A percentile compares a stretch with the other conserved stretches of the same genome.
Conservation (phyloP, 2,329 filamentous ascomycete genomes). For the Chaetomiaceae sp. region DNA sequence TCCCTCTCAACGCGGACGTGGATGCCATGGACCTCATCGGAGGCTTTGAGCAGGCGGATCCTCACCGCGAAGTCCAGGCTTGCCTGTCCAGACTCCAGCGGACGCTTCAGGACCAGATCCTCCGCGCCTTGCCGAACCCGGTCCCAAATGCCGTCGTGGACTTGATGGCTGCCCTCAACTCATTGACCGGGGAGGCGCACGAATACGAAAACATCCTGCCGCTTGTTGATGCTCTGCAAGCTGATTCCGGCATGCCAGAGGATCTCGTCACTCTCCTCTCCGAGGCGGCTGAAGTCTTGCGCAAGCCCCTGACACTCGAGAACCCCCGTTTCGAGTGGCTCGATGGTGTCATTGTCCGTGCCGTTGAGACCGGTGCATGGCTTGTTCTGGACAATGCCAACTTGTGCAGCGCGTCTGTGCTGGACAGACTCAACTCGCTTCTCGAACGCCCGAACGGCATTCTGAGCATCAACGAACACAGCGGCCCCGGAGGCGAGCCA, state of each 20-base stretch:
- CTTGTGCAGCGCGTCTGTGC: constrained; percentile 87
- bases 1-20: constrained; percentile 89
- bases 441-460: constrained; percentile 79
- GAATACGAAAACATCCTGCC: constrained; percentile 36
- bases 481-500: constrained; percentile 73
- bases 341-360: constrained; percentile 85
- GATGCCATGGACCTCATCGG: constrained; percentile 97
- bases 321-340: constrained; percentile 92
- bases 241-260: constrained; percentile 39
- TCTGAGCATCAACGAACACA: constrained; percentile 90
- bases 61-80: constrained; percentile 65
- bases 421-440: constrained; percentile 90
- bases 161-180: constrained; percentile 48
- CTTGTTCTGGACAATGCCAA: constrained; percentile 96
- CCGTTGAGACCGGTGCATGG: constrained; percentile 83
- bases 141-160: constrained; percentile 45
- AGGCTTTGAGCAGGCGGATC: constrained; percentile 92
- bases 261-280: constrained; percentile 44
- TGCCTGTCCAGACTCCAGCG: constrained; percentile 41
- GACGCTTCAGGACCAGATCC: constrained; percentile 44
- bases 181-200: constrained; percentile 35
- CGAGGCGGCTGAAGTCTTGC: constrained; percentile 46
- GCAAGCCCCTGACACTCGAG: constrained; percentile 53
- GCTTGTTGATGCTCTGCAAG: constrained; percentile 37
- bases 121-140: constrained; percentile 43